phyloP scores from a whole-genome alignment of 1,284 basidiomycete genomes.

The Ceratobasidium sp. region DNA sequence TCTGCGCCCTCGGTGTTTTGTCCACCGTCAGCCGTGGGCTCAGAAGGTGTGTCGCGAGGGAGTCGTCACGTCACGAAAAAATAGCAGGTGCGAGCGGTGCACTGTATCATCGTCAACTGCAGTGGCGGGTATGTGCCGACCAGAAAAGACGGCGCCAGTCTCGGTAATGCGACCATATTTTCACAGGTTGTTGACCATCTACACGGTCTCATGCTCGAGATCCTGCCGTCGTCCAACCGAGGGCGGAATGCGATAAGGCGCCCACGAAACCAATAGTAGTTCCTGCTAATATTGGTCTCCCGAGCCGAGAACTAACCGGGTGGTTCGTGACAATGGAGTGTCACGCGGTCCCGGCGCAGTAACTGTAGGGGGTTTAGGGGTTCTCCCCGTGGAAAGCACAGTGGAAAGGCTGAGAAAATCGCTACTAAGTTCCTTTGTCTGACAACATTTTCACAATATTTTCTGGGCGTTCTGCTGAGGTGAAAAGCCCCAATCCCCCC shows the following conservation, averaged over 20 bases:
- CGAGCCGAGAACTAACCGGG: background rate
- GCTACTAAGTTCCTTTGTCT: too few species aligned
- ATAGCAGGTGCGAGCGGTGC: background rate
- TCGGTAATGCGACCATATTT: background rate
- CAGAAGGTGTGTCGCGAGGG: constrained; percentile 13
- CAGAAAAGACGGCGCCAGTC: constrained; percentile 20
- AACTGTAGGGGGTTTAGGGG: background rate
- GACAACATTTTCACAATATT: too few species aligned
- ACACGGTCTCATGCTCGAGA: background rate
- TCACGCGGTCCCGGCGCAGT: background rate
- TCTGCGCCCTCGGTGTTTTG: background rate
- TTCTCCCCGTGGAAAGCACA: background rate
- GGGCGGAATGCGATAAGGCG: constrained; percentile 16
- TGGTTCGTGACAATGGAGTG: background rate
- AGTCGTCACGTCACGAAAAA: background rate
- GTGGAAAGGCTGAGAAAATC: too few species aligned
- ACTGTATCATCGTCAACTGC: constrained; percentile 2
- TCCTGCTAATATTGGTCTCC: background rate
- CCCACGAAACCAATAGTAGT: constrained; percentile 12
- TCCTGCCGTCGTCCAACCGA: background rate
- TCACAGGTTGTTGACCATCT: background rate
- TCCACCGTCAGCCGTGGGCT: background rate
- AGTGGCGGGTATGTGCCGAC: constrained; percentile 23
- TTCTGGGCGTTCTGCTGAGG: too few species aligned
- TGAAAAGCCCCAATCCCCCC: too few species aligned